Evolutionary conservation across 192 early-diverging fungal species (phyloP).

Genomic region (Gaertneriomyces sp.): DNA sequence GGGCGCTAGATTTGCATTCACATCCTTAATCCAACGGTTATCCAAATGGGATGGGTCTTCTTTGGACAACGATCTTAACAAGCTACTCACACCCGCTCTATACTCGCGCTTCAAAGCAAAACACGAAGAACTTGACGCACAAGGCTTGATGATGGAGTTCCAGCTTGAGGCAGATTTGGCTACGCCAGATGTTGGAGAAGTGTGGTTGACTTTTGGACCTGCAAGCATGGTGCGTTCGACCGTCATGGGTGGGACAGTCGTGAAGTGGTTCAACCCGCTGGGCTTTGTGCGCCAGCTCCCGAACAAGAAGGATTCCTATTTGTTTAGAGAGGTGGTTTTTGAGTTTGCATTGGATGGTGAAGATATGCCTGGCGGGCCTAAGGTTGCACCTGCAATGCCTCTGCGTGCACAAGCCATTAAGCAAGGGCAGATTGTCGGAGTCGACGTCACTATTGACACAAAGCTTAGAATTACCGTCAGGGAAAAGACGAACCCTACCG

Average conservation of each 20-base stretch:
- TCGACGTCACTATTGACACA: constrained; percentile 7
- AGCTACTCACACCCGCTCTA: constrained; percentile 1
- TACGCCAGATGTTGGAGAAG: constrained; percentile 3
- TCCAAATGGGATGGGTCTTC: constrained; percentile 20
- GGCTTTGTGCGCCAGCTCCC: constrained; percentile 4
- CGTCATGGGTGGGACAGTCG: constrained; percentile 10
- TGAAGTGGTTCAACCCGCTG: constrained; percentile 18
- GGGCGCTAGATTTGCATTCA: constrained; percentile 5
- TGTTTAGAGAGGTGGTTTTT: constrained; percentile 23
- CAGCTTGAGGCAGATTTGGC: neutral
- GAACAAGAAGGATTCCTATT: neutral
- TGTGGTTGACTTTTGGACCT: constrained; percentile 21
- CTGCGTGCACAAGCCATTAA: neutral
- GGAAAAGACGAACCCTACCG: neutral
- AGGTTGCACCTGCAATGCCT: neutral
- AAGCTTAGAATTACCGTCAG: neutral
- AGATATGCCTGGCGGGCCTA: neutral
- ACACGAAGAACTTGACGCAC: neutral
- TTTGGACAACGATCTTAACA: constrained; percentile 8
- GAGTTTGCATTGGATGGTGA: constrained; percentile 2
- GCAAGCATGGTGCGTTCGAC: neutral
- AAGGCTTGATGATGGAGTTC: constrained; percentile 21
- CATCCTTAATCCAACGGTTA: constrained; percentile 11
- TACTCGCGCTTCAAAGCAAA: constrained; percentile 7
- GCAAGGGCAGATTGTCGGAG: constrained; percentile 11